A percentile compares a stretch with the other conserved stretches of the same genome.
phyloP scores from a whole-genome alignment of 441 rosid genomes.

The Populus tomentosa region DNA sequence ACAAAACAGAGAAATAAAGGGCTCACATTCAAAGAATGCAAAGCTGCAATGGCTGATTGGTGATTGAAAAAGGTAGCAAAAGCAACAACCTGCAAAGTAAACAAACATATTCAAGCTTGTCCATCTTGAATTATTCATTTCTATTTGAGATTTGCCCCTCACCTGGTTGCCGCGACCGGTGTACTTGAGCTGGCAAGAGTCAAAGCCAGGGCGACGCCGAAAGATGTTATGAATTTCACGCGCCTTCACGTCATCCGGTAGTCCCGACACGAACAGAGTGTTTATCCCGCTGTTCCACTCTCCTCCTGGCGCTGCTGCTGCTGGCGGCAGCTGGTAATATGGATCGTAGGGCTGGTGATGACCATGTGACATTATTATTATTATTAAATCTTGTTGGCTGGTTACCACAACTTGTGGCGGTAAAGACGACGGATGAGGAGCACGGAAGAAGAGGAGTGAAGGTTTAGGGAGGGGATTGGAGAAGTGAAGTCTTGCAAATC shows the following conservation, averaged over 20 bases:
- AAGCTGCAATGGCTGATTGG: conserved; percentile 61
- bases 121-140: neutral
- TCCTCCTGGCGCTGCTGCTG: conserved; percentile 17
- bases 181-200: conserved; percentile 80
- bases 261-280: conserved; percentile 77
- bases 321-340: conserved; percentile 31
- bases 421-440: neutral
- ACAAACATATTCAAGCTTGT: neutral
- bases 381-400: neutral
- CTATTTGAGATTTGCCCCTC: neutral
- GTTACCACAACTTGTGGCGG: neutral
- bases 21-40: conserved; percentile 70
- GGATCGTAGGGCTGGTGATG: conserved; percentile 53
- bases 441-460: neutral
- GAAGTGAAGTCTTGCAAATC: neutral
- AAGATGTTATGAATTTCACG: conserved; percentile 93
- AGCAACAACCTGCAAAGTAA: conserved; percentile 65
- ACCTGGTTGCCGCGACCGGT: conserved; percentile 91
- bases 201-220: conserved; percentile 67
- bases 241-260: conserved; percentile 77
- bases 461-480: neutral
- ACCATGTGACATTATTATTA: conserved; percentile 1
- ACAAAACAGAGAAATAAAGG: neutral
- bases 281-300: conserved; percentile 43
- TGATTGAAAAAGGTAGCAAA: conserved; percentile 82